These are phyloP conservation scores for Fusarium tuaranense DNA, from an alignment of 2,329 filamentous ascomycete genomes.

Conservation along the genomic window DNA sequence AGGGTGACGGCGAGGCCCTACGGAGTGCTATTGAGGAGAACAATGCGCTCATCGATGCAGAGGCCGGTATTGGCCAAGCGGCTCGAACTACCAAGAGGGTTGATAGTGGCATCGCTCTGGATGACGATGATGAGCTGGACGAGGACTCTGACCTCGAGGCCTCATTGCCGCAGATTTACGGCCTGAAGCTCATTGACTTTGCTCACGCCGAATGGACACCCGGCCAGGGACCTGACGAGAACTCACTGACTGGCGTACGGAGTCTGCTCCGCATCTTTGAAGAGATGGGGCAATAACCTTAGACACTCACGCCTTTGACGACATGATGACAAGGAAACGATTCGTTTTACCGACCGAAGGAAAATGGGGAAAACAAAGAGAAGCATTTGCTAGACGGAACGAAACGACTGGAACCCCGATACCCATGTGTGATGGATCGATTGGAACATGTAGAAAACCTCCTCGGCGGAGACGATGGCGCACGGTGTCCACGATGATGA, in stretches of 20 bases:
- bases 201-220: slow-evolving; percentile 90
- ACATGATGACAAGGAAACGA: slow-evolving; percentile 31
- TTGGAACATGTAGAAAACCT: slow-evolving; percentile 41
- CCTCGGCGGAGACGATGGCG: slow-evolving; percentile 37
- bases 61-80: slow-evolving; percentile 58
- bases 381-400: slow-evolving; percentile 39
- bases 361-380: slow-evolving; percentile 21
- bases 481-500: slow-evolving; percentile 41
- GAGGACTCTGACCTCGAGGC: slow-evolving; percentile 63
- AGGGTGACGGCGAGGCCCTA: slow-evolving; percentile 70
- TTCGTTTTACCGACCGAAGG: slow-evolving; percentile 8
- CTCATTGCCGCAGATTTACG: slow-evolving; percentile 73
- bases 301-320: slow-evolving; percentile 31
- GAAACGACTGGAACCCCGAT: slow-evolving; percentile 37
- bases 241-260: slow-evolving; percentile 79
- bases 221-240: slow-evolving; percentile 87
- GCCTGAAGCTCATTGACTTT: slow-evolving; percentile 94
- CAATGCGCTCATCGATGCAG: slow-evolving; percentile 60
- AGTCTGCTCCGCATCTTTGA: slow-evolving; percentile 79
- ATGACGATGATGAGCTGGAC: slow-evolving; percentile 57
- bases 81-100: slow-evolving; percentile 58
- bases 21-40: slow-evolving; percentile 66
- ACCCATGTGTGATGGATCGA: slow-evolving; percentile 41
- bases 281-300: slow-evolving; percentile 61
- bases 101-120: slow-evolving; percentile 67